Base-by-base conservation (phyloP, 345 rosid species). In the Acer saccharum region DNA sequence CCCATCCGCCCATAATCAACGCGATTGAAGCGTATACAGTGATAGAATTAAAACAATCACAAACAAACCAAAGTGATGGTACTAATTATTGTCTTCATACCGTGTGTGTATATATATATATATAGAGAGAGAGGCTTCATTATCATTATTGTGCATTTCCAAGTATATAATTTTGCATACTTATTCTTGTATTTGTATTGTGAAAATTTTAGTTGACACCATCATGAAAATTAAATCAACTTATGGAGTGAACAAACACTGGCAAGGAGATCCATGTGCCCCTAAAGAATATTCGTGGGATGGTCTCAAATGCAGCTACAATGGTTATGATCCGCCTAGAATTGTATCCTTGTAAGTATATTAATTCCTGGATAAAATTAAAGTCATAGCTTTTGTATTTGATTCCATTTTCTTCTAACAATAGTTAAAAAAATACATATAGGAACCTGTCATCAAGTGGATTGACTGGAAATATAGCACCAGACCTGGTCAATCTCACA, bases 371-470 rank as follows among this genome's bases (percentile, higher is more conserved):
- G 13, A 25, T 21, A 9, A 0, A n/a, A n/a, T n/a, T n/a, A n/a
- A 20, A 1, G 39, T 6, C 39, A 10, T 21, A 41, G 8, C 48
- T 10, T 2, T 5, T 73, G 29, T 17, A 32, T 58, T 43, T 14
- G 57, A 44, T 73, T 46, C 67, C 11, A 10, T n/a, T 58, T 58
- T 20, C 63, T 43, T 6, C 46, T 43, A 43, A 43, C 46, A 43
- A 43, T 43, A 7, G 46, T 43, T 43, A 43, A 43, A 43, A 43
- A 43, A 43, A 7, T 58, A 11, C 23, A 58, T 58, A 18, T 20
- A 82, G 84, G 79, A 78, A 82, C 43, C 44, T 81, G 69, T 66
- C 71, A 11, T 81, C 79, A 7, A 65, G 69, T 7, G 79, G 73
- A 27, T 57, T 82, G 63, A 71, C 21, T 21, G 79, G 78, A 12